Evolutionary conservation across 106 monocot species (phyloP).

Genomic region (Dendrobium officinale): DNA sequence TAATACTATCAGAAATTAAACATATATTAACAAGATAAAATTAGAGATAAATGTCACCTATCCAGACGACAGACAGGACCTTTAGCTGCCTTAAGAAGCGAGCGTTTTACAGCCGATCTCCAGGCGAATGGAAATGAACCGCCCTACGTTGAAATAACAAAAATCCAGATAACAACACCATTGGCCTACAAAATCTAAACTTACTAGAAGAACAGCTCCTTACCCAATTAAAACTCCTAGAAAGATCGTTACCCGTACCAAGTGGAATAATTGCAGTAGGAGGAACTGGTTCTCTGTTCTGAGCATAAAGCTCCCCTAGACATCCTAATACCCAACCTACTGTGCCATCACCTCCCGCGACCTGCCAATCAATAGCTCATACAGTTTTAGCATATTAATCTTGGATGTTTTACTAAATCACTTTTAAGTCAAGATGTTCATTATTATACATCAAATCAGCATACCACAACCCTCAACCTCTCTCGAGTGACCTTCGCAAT

Average conservation of each 20-base stretch:
- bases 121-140: conserved; percentile 62
- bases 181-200: neutral
- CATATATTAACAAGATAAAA: neutral
- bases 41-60: conserved; percentile 24
- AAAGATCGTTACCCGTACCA: conserved; percentile 92
- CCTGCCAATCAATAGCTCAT: conserved; percentile 27
- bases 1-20: neutral
- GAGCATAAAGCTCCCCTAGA: conserved; percentile 48
- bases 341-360: conserved; percentile 94
- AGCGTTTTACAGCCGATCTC: conserved; percentile 46
- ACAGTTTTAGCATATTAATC: neutral
- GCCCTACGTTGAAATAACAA: conserved; percentile 27
- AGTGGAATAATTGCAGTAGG: conserved; percentile 76
- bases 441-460: neutral
- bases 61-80: conserved; percentile 52
- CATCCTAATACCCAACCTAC: conserved; percentile 88
- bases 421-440: neutral
- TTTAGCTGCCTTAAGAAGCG: conserved; percentile 30
- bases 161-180: conserved; percentile 23
- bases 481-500: conserved; percentile 47
- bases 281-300: conserved; percentile 66
- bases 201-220: neutral
- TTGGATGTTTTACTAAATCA: neutral
- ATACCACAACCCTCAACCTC: conserved; percentile 67
- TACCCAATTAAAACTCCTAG: conserved; percentile 91